Base-by-base conservation (phyloP, 331 rosid species). In the Stylosanthes scabra region DNA sequence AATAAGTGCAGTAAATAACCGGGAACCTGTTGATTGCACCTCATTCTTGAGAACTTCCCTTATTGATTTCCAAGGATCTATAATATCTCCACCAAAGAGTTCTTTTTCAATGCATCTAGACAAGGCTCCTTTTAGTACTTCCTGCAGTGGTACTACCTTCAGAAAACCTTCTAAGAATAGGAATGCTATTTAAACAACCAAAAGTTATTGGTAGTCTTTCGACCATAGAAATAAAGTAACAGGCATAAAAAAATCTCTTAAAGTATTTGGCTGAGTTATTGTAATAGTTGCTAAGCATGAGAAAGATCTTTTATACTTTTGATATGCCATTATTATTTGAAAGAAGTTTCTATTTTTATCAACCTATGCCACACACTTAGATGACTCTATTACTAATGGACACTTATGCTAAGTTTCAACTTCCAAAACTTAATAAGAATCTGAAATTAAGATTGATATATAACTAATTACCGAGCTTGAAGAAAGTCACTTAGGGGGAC, bases 51-150 rank as follows among this genome's bases (percentile, higher is more conserved):
- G 85, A 78, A 93, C 89, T 50, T 80, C 88, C 81, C 91, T 88
- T 75, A 90, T 93, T 59, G 96, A 70, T 1, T 90, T 85, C 98
- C 97, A 93, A 41, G 98, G 90, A 84, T 90, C 96, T 59, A 55
- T 83, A 62, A 71, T 86, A 65, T 93, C 96, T 80, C 87, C 96
- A 81, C 90, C 97, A 40, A 93, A 71, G 74, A 93, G 88, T 61
- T 90, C 92, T 78, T 88, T 95, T 41, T 41, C 9, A 71, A 90
- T 88, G 2, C 97, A 89, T 62, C 74, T 93, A 47, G 86, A 78
- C 59, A 93, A 76, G 64, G 93, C 91, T 13, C 85, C 90, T 85
- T 84, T 90, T 82, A 93, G 81, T 76, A 90, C 82, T 61, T 51
- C 76, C 97, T 93, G 96, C 81, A 88, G 76, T 63, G 40, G 50